A percentile compares a stretch with the other conserved stretches of the same genome.
These are phyloP conservation scores for Flaveria sonorensis DNA, from an alignment of 129 eudicot genomes.

Conservation along the genomic window DNA sequence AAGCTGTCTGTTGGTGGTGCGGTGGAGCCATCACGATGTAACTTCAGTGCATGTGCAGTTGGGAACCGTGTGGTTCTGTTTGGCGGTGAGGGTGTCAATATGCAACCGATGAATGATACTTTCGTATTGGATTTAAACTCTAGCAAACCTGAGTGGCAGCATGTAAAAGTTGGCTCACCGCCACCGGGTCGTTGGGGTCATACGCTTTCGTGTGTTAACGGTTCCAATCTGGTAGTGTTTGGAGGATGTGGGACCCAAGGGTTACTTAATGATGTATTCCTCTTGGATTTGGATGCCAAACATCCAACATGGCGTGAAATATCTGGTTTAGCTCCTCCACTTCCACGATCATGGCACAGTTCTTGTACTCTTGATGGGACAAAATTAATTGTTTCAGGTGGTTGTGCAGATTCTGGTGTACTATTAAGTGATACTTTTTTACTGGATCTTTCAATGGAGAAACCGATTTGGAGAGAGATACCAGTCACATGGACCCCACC, in stretches of 20 bases:
- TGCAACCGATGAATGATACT: constrained; percentile 95
- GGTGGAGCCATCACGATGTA: constrained; percentile 92
- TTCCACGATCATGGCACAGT: constrained; percentile 97
- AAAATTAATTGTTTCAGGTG: constrained; percentile 87
- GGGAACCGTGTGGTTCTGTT: constrained; percentile 89
- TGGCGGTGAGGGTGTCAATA: constrained; percentile 94
- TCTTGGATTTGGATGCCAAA: constrained; percentile 84
- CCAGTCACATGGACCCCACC: constrained; percentile 94
- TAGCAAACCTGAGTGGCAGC: constrained; percentile 85
- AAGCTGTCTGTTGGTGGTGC: constrained; percentile 79
- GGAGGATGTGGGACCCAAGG: constrained; percentile 96
- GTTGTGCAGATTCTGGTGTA: constrained; percentile 95
- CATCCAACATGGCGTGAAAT: constrained; percentile 96
- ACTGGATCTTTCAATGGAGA: constrained; percentile 80
- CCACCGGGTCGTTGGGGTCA: constrained; percentile 99
- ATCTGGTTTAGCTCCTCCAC: constrained; percentile 85
- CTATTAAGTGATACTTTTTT: constrained; percentile 82
- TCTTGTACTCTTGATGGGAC: constrained; percentile 93
- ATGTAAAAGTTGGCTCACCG: constrained; percentile 76
- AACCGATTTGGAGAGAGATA: constrained; percentile 89
- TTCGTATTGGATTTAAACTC: constrained; percentile 78
- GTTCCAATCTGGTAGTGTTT: constrained; percentile 75
- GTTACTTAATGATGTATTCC: constrained; percentile 77
- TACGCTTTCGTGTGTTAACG: constrained; percentile 84
- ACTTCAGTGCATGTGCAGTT: constrained; percentile 95